phyloP scores from a whole-genome alignment of 305 asterid genomes.

The Galium porrigens region DNA sequence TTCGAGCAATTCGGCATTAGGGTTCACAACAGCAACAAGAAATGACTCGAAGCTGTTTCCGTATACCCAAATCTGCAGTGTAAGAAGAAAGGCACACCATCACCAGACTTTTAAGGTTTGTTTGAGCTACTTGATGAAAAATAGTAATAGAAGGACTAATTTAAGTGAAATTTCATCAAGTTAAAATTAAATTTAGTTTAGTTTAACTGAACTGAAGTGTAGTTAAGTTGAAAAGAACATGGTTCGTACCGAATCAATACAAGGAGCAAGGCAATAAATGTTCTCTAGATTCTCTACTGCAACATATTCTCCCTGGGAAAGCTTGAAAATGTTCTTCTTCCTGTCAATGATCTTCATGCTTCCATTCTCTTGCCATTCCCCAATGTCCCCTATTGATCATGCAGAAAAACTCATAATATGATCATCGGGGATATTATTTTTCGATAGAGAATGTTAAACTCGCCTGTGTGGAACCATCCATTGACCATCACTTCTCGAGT shows the following conservation, averaged over 20 bases:
- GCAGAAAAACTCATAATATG: not conserved
- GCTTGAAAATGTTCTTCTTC: constrained; percentile 80
- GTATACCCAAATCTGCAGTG: constrained; percentile 62
- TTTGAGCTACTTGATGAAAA: not conserved
- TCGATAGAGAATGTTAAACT: not conserved
- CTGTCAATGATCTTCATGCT: constrained; percentile 81
- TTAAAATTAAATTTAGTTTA: no score
- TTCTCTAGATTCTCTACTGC: constrained; percentile 68
- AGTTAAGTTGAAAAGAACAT: not conserved
- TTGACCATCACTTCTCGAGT: constrained; percentile 52
- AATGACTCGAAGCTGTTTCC: constrained; percentile 71
- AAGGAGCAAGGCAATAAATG: constrained; percentile 40
- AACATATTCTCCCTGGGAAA: constrained; percentile 79
- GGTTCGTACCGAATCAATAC: constrained; percentile 40
- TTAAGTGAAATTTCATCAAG: not conserved
- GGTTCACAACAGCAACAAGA: constrained; percentile 70
- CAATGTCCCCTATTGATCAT: constrained; percentile 45
- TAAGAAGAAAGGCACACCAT: not conserved
- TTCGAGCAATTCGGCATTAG: constrained; percentile 42
- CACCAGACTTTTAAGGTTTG: not conserved
- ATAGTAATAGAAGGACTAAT: not conserved
- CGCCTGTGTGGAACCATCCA: constrained; percentile 85
- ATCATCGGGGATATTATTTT: not conserved
- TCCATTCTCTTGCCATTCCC: constrained; percentile 74
- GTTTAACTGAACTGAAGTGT: not conserved